Base-by-base conservation (phyloP, 495 filamentous ascomycete genomes). In the Podospora pseudocomata region DNA sequence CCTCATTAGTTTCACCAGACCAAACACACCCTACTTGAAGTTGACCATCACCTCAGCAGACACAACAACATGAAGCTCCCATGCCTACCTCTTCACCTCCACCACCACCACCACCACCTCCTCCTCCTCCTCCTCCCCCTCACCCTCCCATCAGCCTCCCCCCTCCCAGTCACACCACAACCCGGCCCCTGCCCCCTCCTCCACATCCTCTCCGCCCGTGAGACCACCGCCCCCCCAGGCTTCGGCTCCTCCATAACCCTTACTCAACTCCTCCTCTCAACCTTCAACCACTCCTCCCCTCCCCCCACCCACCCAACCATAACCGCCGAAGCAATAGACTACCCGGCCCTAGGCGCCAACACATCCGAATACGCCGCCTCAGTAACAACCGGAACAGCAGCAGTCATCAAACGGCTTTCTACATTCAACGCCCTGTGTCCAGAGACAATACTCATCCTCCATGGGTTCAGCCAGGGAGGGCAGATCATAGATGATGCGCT, bases 401-500 rank as follows among this genome's bases (percentile, higher is more conserved):
- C 85, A 26, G 85, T 86, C 15, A 79, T 85, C 32, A 81, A 78
- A 16, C 84, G 83, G 27, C 84, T 86, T 1, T 84, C 80, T 39
- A 68, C 76, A 0, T 89, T 82, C 74, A 79, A 83, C 56, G 68
- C 73, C 1, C 71, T 76, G 65, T 88, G 86, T 66, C 86, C 86
- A 0, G 71, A 76, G 19, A 84, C 82, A 0, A 75, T 84, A 71
- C 72, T 89, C 55, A 78, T 88, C 16, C 73, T 89, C 63, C 84
- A 87, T 44, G 86, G 86, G 39, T 89, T 88, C 72, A 87, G 85
- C 0, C 84, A 86, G 82, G 87, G 86, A 32, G 86, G 79, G 58
- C 83, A 88, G 75, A 87, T 88, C 67, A 78, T 88, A 62, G 86
- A 89, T 66, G 83, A 85, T 65, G 86, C 85, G 54, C 78, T 88